These are phyloP conservation scores for Globisporangium polare DNA, from an alignment of 352 stramenopile genomes.

Conservation along the genomic window DNA sequence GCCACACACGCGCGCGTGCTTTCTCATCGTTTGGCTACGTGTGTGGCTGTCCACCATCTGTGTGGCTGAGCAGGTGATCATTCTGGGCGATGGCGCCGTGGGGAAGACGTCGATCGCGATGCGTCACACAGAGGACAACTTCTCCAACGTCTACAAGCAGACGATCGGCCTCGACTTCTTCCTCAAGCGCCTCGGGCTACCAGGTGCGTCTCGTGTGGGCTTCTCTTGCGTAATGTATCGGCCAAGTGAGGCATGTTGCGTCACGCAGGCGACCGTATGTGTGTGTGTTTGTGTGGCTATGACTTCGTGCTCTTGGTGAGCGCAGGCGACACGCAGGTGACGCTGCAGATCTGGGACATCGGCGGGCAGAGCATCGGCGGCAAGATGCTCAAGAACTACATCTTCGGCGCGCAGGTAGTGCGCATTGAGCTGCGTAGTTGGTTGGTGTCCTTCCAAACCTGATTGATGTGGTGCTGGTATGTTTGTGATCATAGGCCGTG, in stretches of 20 bases:
- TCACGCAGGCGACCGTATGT: background rate
- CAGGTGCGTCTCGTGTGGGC: conserved; percentile 32
- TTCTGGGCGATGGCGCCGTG: conserved; percentile 92
- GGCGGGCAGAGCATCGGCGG: conserved; percentile 89
- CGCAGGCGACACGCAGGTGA: conserved; percentile 85
- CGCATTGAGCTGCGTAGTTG: no score
- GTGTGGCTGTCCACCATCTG: background rate
- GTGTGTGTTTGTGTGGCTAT: background rate
- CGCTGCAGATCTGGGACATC: conserved; percentile 94
- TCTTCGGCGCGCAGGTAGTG: conserved; percentile 91
- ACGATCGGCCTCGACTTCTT: conserved; percentile 96
- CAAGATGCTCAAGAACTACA: conserved; percentile 92
- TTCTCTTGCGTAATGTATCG: background rate
- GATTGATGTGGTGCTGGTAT: no score
- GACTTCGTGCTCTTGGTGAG: no score
- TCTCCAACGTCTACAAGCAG: conserved; percentile 94
- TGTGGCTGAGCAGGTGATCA: conserved; percentile 84
- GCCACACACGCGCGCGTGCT: background rate
- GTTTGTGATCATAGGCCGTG: conserved; percentile 52
- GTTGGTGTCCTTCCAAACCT: no score
- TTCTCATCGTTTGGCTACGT: conserved; percentile 1
- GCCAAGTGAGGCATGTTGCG: background rate
- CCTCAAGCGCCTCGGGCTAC: conserved; percentile 90
- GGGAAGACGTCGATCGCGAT: conserved; percentile 95
- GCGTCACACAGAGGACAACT: conserved; percentile 90